These are phyloP conservation scores for Colletotrichum ledebouriae DNA, from an alignment of 2,329 filamentous ascomycete species.

Conservation along the genomic window DNA sequence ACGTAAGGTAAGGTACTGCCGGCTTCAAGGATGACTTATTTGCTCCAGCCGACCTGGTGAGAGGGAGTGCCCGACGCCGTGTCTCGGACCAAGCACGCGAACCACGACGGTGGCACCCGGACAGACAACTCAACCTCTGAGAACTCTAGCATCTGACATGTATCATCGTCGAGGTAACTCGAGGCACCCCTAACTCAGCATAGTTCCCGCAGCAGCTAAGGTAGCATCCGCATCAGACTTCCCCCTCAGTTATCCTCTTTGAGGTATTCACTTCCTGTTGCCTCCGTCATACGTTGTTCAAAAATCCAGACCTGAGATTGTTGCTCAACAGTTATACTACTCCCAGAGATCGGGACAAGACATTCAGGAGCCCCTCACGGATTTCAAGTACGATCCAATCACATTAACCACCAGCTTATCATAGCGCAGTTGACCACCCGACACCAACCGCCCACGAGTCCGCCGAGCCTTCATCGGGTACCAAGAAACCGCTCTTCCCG, in stretches of 20 bases:
- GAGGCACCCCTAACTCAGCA: background rate
- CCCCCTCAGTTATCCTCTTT: background rate
- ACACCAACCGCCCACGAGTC: slow-evolving; percentile 5
- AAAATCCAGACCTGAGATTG: background rate
- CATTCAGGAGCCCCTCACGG: background rate
- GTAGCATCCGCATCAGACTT: background rate
- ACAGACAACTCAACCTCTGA: background rate
- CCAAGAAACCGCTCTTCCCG: slow-evolving; percentile 16
- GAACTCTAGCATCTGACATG: background rate
- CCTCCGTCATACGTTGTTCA: background rate
- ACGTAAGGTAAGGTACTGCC: too few relatives aligned
- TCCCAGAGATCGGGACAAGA: background rate
- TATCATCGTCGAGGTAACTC: background rate
- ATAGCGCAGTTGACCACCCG: too few relatives aligned
- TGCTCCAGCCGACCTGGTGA: background rate
- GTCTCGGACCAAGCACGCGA: slow-evolving; percentile 5
- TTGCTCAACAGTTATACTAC: background rate
- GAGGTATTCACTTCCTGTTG: background rate
- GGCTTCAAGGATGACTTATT: too few relatives aligned
- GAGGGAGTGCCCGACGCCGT: background rate
- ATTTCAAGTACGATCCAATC: background rate
- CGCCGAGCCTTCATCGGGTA: slow-evolving; percentile 33
- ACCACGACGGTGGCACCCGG: background rate
- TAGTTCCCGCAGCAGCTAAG: background rate
- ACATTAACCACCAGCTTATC: background rate